Conservation (phyloP, 106 monocot species). For the Acanthochlamys bracteata region DNA sequence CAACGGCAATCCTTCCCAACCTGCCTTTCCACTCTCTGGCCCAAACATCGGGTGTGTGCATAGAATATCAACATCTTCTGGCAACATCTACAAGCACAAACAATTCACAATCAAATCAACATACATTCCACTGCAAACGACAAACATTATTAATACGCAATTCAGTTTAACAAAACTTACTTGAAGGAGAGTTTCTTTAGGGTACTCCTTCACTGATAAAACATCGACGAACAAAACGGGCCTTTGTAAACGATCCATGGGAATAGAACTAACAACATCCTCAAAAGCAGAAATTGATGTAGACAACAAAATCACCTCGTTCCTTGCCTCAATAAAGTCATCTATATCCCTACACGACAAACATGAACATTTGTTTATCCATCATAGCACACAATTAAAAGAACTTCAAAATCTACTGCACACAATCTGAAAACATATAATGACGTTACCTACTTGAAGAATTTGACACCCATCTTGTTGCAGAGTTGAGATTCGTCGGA, state of each 20-base stretch:
- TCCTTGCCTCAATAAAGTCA: slow-evolving; percentile 14
- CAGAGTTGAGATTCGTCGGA: slow-evolving; percentile 33
- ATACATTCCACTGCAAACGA: neutral
- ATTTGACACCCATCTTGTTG: slow-evolving; percentile 29
- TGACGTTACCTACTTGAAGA: slow-evolving; percentile 15
- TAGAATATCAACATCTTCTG: slow-evolving; percentile 13
- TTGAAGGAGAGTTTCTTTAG: slow-evolving; percentile 24
- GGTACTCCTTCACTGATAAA: slow-evolving; percentile 36
- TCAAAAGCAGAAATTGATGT: slow-evolving; percentile 32
- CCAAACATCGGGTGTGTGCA: slow-evolving; percentile 39
- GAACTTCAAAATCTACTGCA: too few relatives aligned
- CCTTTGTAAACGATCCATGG: slow-evolving; percentile 8
- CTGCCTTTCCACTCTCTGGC: slow-evolving; percentile 26
- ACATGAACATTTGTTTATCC: too few relatives aligned
- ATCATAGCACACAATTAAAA: too few relatives aligned
- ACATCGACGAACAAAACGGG: slow-evolving; percentile 32
- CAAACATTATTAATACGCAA: neutral
- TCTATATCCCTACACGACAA: slow-evolving; percentile 16
- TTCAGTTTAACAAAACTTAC: too few relatives aligned
- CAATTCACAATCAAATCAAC: neutral
- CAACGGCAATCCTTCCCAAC: slow-evolving; percentile 21
- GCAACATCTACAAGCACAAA: neutral
- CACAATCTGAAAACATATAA: too few relatives aligned
- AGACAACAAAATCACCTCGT: slow-evolving; percentile 22
- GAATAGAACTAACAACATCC: slow-evolving; percentile 17